Evolutionary conservation across 352 stramenopile genomes (phyloP), one percentile per base, ranked within the genome.

Genomic region (Achlya hypogyna): DNA sequence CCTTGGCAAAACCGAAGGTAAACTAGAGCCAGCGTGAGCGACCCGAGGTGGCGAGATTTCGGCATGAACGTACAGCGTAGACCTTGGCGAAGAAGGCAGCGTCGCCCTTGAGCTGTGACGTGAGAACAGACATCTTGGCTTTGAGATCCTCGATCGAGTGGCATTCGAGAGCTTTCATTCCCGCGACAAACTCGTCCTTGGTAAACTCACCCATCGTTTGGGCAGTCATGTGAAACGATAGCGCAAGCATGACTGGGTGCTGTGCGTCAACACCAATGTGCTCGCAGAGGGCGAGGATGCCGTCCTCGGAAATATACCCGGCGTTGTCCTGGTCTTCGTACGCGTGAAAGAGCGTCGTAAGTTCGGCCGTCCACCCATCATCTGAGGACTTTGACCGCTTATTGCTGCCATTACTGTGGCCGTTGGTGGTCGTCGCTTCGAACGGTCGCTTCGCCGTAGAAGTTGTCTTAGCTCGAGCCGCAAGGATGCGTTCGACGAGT

Each of bases 1-100:
- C 86, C 58, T 95, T 95, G 23, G 84, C 84, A 71, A 91, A 95
- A 27, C 63, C 72, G 74, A 89, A 93, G 49, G 82, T 82, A 69
- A 89, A 93, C 84, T 93, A 58, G 16, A 69, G 1, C 9, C 12
- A 65, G 14, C 0, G 40, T 56, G 0, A 16, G 22, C 42, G 23
- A 60, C 5, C 42, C 49, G 6, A 47, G 25, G 38, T 18, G 35
- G n/a, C n/a, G n/a, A n/a, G n/a, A n/a, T n/a, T n/a, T n/a, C 18
- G 35, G 52, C 40, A 66, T 43, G 29, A 16, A 69, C 75, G 43
- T 68, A 93, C 84, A 69, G 78, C 81, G 89, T 94, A 94, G 88
- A 94, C 87, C 86, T 75, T 71, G 9, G 73, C 58, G 60, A 94
- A 91, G 38, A 94, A 89, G 32, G 87, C 72, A 8, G 71, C 42